Conservation (phyloP, 345 rosid genomes). For the Crucihimalaya himalaica region DNA sequence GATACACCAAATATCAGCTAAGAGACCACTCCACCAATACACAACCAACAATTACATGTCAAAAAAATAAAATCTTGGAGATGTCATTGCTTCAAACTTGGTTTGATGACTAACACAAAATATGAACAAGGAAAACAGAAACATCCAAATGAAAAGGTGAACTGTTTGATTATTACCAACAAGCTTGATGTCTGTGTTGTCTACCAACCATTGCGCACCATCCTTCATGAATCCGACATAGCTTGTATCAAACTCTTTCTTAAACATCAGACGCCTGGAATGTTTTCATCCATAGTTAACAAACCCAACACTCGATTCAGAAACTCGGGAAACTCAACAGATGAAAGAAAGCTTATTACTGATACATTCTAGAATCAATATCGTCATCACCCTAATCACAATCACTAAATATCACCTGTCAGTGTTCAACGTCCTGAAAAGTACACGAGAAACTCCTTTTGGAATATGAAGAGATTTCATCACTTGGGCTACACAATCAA, state of each 20-base stretch:
- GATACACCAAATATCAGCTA: conserved; percentile 2
- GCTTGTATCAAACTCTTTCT: conserved; percentile 71
- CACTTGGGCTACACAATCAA: conserved; percentile 55
- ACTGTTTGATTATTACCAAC: conserved; percentile 51
- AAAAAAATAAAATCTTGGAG: background rate
- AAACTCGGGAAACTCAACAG: too few relatives aligned
- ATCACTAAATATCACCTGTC: conserved; percentile 55
- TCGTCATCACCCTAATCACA: background rate
- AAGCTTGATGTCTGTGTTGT: conserved; percentile 84
- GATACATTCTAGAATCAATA: background rate
- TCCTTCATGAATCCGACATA: conserved; percentile 81
- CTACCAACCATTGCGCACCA: conserved; percentile 89
- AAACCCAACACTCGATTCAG: background rate
- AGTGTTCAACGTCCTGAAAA: conserved; percentile 85
- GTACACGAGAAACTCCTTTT: conserved; percentile 73
- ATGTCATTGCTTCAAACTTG: background rate
- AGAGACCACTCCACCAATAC: conserved; percentile 4
- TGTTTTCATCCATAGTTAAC: background rate
- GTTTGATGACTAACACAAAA: background rate
- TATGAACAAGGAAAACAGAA: background rate
- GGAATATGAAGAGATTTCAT: conserved; percentile 80
- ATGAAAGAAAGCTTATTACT: background rate
- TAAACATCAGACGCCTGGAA: conserved; percentile 81
- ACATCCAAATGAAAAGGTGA: background rate
- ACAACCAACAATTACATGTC: background rate